Evolutionary conservation across 176 grass and related monocot genomes (phyloP).

Genomic region (Panicum miliaceum): DNA sequence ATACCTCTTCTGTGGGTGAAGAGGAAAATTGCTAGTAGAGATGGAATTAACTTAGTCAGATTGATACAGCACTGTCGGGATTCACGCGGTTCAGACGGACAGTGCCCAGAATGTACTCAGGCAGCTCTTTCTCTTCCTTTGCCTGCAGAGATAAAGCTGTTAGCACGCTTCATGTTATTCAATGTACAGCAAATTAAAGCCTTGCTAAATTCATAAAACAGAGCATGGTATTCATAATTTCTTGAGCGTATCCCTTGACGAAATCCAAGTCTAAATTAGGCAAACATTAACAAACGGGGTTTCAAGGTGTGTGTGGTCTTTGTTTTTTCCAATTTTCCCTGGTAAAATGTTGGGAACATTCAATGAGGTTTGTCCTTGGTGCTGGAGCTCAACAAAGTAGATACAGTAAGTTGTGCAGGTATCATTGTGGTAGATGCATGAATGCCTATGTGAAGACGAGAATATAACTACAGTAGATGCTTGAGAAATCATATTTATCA

Average conservation of each 20-base stretch:
- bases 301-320: background rate
- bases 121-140: constrained; percentile 88
- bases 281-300: background rate
- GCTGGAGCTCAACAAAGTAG: background rate
- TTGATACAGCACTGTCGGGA: constrained; percentile 55
- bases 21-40: background rate
- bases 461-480: background rate
- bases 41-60: constrained; percentile 43
- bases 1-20: background rate
- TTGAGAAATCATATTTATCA: background rate
- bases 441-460: background rate
- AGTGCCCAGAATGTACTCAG: constrained; percentile 94
- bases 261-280: background rate
- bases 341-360: background rate
- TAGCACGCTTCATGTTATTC: constrained; percentile 18
- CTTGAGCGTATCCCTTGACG: background rate
- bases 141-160: constrained; percentile 62
- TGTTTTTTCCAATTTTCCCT: background rate
- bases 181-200: background rate
- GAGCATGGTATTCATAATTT: background rate
- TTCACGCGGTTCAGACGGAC: constrained; percentile 76
- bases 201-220: background rate
- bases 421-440: background rate
- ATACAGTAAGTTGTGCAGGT: background rate
- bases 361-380: background rate